A percentile compares a stretch with the other conserved stretches of the same genome.
Evolutionary conservation across 805 yeast species (phyloP).

Genomic region (Metschnikowia lunata): DNA sequence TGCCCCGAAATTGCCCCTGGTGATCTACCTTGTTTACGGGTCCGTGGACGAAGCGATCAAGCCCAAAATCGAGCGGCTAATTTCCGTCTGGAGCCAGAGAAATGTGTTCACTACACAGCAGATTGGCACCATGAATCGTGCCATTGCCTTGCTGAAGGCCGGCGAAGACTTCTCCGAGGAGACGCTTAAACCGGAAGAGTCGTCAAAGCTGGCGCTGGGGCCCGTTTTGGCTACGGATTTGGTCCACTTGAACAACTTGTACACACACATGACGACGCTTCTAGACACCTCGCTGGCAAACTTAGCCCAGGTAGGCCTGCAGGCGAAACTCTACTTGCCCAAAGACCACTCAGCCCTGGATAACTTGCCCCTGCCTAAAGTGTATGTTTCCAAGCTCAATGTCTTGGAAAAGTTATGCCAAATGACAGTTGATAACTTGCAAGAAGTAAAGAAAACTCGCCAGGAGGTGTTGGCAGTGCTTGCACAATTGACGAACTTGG

Average conservation of each 20-base stretch:
- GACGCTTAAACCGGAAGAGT: background rate
- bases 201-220: background rate
- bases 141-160: slow-evolving; percentile 19
- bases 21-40: slow-evolving; percentile 30
- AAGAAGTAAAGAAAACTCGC: slow-evolving; percentile 28
- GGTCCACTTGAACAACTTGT: slow-evolving; percentile 28
- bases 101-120: slow-evolving; percentile 35
- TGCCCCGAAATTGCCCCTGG: slow-evolving; percentile 43
- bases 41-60: slow-evolving; percentile 33
- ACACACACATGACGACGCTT: slow-evolving; percentile 24
- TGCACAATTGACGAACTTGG: slow-evolving; percentile 19
- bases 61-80: slow-evolving; percentile 46
- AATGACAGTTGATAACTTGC: slow-evolving; percentile 28
- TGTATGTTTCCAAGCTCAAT: slow-evolving; percentile 37
- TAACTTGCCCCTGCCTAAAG: slow-evolving; percentile 31
- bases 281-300: slow-evolving; percentile 19
- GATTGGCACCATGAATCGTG: slow-evolving; percentile 25
- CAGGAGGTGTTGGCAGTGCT: slow-evolving; percentile 24
- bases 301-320: slow-evolving; percentile 35
- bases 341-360: slow-evolving; percentile 31
- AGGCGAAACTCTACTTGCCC: slow-evolving; percentile 35
- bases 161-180: slow-evolving; percentile 11
- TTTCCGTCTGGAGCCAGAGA: slow-evolving; percentile 57
- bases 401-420: slow-evolving; percentile 35
- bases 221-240: slow-evolving; percentile 27